Evolutionary conservation across 768 basidiomycete species (phyloP), one percentile per base, ranked within the genome.

Genomic region (Russula emetica): DNA sequence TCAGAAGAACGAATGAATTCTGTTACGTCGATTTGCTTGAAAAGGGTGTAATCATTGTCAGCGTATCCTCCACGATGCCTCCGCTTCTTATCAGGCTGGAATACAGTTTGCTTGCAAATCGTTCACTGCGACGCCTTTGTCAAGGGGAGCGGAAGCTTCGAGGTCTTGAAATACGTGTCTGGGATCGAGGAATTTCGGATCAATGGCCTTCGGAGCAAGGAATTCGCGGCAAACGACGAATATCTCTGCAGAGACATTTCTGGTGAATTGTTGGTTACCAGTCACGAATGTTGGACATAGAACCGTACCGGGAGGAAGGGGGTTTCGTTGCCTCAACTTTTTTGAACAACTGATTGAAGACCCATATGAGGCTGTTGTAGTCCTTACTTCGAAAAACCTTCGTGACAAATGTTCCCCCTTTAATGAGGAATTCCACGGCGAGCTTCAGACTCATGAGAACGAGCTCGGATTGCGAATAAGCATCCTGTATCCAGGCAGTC

Each of bases 271-370:
- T 36, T 58, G 50, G 59, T 45, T 34, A 45, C 9, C 14, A 36
- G 55, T 32, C n/a, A 61, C 36, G 10, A 61, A 22, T 36, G 20
- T 40, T 53, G 45, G 24, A 45, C 36, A 9, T 49, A 45, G n/a
- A 24, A 65, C 76, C 80, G 70, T 65, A 94, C 92, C 94, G 86
- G 26, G 97, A 98, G 42, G 94, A 95, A 10, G 97, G 95, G 2
- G 97, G 97, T 72, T 99, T 99, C 36, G 97, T 99, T 7, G 97
- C 97, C 75, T 99, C 97, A 36, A 99, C 97, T 75, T 90, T 94
- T 52, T 83, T 85, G 74, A 99, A 99, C 54, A 99, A 78, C 77
- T 98, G 97, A 69, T 86, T 88, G 78, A 99, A 98, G 38, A 98
- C 97, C 97, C 97, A 99, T 70, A 98, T 88, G 69, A 99, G 85